Evolutionary conservation across 805 yeast genomes (phyloP).

Genomic region (Teunomyces pallodes): DNA sequence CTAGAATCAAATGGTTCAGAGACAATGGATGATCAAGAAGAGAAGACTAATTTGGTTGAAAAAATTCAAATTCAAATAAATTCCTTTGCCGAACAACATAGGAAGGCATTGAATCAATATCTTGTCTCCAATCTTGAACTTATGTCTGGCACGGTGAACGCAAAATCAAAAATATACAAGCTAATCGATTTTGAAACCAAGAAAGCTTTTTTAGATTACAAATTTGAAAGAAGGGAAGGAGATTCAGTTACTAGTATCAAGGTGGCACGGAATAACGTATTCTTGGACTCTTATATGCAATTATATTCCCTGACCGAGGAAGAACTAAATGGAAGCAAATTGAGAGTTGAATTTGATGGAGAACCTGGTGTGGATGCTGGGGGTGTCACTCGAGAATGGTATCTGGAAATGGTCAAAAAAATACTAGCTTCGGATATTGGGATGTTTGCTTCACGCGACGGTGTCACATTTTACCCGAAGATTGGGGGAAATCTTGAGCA

Average conservation of each 20-base stretch:
- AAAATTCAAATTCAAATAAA: slow-evolving; percentile 56
- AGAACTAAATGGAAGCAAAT: slow-evolving; percentile 65
- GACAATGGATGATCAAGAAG: slow-evolving; percentile 40
- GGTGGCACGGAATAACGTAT: slow-evolving; percentile 85
- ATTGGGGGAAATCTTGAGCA: slow-evolving; percentile 93
- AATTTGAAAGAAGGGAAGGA: slow-evolving; percentile 46
- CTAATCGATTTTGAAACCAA: slow-evolving; percentile 94
- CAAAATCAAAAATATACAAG: slow-evolving; percentile 84
- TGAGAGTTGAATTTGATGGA: slow-evolving; percentile 80
- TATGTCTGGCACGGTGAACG: slow-evolving; percentile 93
- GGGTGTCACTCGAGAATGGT: slow-evolving; percentile 97
- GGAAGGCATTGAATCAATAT: slow-evolving; percentile 84
- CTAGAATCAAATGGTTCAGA: slow-evolving; percentile 52
- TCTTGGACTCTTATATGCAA: slow-evolving; percentile 83
- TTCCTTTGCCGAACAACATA: slow-evolving; percentile 84
- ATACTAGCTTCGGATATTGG: slow-evolving; percentile 97
- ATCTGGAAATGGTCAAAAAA: slow-evolving; percentile 86
- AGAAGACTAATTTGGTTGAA: too few species aligned
- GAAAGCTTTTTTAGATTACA: slow-evolving; percentile 75
- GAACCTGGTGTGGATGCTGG: slow-evolving; percentile 98
- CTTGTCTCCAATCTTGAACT: slow-evolving; percentile 85
- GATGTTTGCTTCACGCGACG: slow-evolving; percentile 80
- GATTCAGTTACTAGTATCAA: slow-evolving; percentile 52
- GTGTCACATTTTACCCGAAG: slow-evolving; percentile 92
- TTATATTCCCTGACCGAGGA: slow-evolving; percentile 73